These are phyloP conservation scores for Stylonectria norvegica DNA, from an alignment of 2,329 filamentous ascomycete species.

Conservation along the genomic window DNA sequence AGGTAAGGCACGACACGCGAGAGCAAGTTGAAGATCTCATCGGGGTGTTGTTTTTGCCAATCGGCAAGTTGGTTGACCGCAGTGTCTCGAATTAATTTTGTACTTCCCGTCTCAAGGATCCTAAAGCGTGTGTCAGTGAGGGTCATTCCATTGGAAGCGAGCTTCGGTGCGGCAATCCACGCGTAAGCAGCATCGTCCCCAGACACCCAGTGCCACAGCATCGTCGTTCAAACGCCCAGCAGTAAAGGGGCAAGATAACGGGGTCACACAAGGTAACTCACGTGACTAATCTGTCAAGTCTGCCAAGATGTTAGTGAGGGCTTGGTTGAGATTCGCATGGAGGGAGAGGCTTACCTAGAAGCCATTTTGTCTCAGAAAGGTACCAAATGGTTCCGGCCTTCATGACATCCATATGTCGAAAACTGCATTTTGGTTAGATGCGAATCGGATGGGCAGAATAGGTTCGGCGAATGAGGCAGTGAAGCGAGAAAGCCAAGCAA, in stretches of 20 bases:
- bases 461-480: conserved; percentile 1
- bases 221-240: too few species aligned
- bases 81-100: conserved; percentile 90
- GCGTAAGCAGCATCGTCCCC: too few species aligned
- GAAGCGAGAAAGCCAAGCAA: conserved; percentile 7
- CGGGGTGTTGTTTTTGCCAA: conserved; percentile 95
- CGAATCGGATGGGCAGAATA: too few species aligned
- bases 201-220: too few species aligned
- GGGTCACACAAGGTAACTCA: conserved; percentile 49
- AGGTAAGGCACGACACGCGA: conserved; percentile 94
- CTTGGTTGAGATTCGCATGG: background rate
- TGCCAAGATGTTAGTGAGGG: conserved; percentile 32
- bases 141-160: too few species aligned
- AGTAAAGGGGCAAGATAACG: background rate
- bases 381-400: too few species aligned
- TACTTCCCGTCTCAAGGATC: conserved; percentile 95
- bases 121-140: too few species aligned
- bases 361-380: conserved; percentile 48
- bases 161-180: too few species aligned
- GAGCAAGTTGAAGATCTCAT: conserved; percentile 94
- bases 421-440: conserved; percentile 7
- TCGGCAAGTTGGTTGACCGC: conserved; percentile 95
- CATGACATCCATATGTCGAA: conserved; percentile 32
- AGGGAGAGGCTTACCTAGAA: conserved; percentile 46
- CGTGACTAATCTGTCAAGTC: conserved; percentile 84